Evolutionary conservation across 371 early-diverging fungal genomes (phyloP).

Genomic region (Rhizopus arrhizus): DNA sequence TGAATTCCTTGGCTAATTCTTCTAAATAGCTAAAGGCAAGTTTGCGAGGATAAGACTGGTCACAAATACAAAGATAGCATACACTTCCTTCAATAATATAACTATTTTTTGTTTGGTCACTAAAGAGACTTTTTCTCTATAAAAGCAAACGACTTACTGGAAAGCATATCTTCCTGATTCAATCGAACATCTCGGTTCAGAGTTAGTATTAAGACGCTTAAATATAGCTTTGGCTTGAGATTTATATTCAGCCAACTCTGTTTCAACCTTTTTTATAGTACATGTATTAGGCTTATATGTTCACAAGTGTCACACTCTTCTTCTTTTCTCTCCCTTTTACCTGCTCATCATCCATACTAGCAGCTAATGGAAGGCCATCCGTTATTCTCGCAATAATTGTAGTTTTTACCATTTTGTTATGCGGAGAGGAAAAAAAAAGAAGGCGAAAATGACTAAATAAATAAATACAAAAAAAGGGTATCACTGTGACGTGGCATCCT

Average conservation of each 20-base stretch:
- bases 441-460: constrained; percentile 5
- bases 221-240: constrained; percentile 91
- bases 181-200: constrained; percentile 94
- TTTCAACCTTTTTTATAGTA: constrained; percentile 52
- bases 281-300: neutral
- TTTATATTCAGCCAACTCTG: constrained; percentile 89
- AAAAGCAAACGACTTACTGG: constrained; percentile 65
- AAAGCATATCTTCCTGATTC: constrained; percentile 87
- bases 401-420: constrained; percentile 82
- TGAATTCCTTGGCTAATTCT: constrained; percentile 94
- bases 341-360: constrained; percentile 97
- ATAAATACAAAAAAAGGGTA: neutral
- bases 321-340: constrained; percentile 39
- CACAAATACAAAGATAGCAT: constrained; percentile 93
- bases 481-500: constrained; percentile 13
- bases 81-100: constrained; percentile 93
- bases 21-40: constrained; percentile 94
- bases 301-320: neutral
- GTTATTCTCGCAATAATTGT: constrained; percentile 93
- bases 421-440: constrained; percentile 3
- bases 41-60: constrained; percentile 92
- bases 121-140: neutral
- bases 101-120: constrained; percentile 41
- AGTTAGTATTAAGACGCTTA: constrained; percentile 79
- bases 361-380: constrained; percentile 95